A percentile compares a stretch with the other conserved stretches of the same genome.
phyloP scores from a whole-genome alignment of 768 basidiomycete genomes.

The Hebeloma cylindrosporum region DNA sequence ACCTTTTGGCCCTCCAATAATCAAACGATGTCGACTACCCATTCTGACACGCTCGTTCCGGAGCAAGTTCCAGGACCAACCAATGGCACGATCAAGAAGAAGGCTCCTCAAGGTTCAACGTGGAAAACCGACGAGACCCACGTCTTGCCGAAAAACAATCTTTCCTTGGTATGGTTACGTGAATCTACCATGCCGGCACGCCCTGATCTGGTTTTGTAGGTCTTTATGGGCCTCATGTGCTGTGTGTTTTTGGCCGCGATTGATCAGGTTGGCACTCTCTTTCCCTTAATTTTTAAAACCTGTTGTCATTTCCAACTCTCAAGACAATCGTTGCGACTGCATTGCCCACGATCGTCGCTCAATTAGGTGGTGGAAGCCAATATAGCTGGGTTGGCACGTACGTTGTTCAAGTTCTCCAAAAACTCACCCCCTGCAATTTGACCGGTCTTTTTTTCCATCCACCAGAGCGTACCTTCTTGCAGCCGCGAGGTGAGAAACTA shows the following conservation, averaged over 20 bases:
- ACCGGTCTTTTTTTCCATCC: not conserved
- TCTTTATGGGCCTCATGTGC: constrained; percentile 47
- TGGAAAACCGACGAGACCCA: constrained; percentile 59
- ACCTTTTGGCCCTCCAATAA: not conserved
- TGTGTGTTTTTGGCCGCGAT: constrained; percentile 52
- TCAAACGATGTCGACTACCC: too few species aligned
- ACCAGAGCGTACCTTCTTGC: constrained; percentile 72
- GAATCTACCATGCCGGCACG: not conserved
- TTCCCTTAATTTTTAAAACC: not conserved
- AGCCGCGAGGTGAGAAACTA: constrained; percentile 42
- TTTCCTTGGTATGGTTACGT: constrained; percentile 47
- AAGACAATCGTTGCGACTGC: constrained; percentile 74
- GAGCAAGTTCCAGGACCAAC: constrained; percentile 10
- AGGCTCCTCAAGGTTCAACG: constrained; percentile 43
- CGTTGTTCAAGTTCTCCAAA: constrained; percentile 15
- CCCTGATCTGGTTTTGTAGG: constrained; percentile 28
- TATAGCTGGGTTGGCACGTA: constrained; percentile 79
- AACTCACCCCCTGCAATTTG: constrained; percentile 10
- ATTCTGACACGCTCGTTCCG: too few species aligned
- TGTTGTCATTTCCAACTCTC: not conserved
- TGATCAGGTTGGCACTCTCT: constrained; percentile 49
- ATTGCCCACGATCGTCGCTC: constrained; percentile 69
- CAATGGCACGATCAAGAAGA: constrained; percentile 9
- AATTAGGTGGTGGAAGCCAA: constrained; percentile 59
- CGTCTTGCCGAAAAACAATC: constrained; percentile 52